These are phyloP conservation scores for Pinus albicaulis DNA, from an alignment of 75 land plant genomes.

Conservation along the genomic window DNA sequence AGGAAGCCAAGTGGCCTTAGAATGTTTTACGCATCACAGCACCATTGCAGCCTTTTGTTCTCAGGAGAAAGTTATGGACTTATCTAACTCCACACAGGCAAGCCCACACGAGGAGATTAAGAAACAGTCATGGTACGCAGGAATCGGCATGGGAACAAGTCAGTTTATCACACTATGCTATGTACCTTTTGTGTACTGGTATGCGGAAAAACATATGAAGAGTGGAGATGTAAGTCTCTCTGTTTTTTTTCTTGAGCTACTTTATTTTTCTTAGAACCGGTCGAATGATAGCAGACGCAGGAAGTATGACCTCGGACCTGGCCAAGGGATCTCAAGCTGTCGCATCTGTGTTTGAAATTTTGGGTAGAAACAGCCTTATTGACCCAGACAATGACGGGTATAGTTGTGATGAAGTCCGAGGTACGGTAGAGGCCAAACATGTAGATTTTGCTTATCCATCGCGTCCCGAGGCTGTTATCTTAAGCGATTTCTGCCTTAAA, in stretches of 20 bases:
- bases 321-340: constrained; percentile 56
- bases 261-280: constrained; percentile 55
- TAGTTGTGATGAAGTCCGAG: constrained; percentile 23
- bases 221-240: constrained; percentile 16
- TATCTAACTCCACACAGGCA: constrained; percentile 44
- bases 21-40: constrained; percentile 24
- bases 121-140: constrained; percentile 57
- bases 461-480: constrained; percentile 51
- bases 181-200: constrained; percentile 69
- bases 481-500: constrained; percentile 38
- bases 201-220: constrained; percentile 47
- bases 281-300: constrained; percentile 70
- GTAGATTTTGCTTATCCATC: constrained; percentile 69
- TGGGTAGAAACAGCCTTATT: constrained; percentile 35
- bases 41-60: constrained; percentile 10
- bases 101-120: constrained; percentile 33
- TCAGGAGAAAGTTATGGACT: constrained; percentile 30
- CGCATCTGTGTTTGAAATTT: constrained; percentile 55
- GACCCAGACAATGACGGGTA: constrained; percentile 34
- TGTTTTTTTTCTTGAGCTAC: constrained; percentile 50
- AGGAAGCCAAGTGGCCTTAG: constrained; percentile 21
- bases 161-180: constrained; percentile 31
- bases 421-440: constrained; percentile 42
- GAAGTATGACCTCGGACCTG: constrained; percentile 71
- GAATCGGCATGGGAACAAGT: constrained; percentile 48